Evolutionary conservation across 2,329 filamentous ascomycete genomes (phyloP).

Genomic region (Cryoendolithus antarcticus): DNA sequence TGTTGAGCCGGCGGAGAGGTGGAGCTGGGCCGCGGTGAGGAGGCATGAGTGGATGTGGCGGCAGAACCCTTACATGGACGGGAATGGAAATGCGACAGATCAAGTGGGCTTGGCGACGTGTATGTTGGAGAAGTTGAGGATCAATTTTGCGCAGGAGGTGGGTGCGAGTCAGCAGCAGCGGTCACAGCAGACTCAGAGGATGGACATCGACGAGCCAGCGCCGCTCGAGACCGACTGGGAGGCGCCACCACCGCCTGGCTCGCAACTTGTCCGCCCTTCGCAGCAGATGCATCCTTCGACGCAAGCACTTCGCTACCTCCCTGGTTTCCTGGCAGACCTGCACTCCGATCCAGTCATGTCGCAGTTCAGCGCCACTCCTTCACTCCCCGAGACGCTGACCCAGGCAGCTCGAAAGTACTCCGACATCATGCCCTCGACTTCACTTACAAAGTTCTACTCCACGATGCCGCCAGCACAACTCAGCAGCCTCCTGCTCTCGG

Average conservation of each 20-base stretch:
- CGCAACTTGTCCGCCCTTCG: neutral
- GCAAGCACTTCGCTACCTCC: conserved; percentile 22
- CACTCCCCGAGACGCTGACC: conserved; percentile 71
- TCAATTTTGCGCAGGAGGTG: conserved; percentile 67
- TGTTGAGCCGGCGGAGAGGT: conserved; percentile 60
- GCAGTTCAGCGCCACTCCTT: conserved; percentile 71
- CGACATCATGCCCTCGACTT: conserved; percentile 80
- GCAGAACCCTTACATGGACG: conserved; percentile 61
- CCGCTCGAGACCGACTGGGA: conserved; percentile 79
- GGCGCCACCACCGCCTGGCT: conserved; percentile 49
- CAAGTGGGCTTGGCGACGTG: conserved; percentile 78
- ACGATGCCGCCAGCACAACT: conserved; percentile 62
- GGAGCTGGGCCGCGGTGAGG: conserved; percentile 75
- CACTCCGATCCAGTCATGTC: conserved; percentile 72
- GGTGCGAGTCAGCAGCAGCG: conserved; percentile 36
- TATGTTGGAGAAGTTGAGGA: conserved; percentile 83
- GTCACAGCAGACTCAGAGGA: conserved; percentile 40
- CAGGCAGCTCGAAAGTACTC: conserved; percentile 79
- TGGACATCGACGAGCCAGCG: conserved; percentile 54
- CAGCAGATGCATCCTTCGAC: conserved; percentile 4
- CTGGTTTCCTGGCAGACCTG: conserved; percentile 47
- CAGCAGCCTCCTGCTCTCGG: conserved; percentile 65
- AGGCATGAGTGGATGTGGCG: conserved; percentile 92
- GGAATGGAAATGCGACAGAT: conserved; percentile 63
- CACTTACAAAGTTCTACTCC: conserved; percentile 86